phyloP scores from a whole-genome alignment of 768 basidiomycete genomes.

The Paxillus ammoniavirescens region DNA sequence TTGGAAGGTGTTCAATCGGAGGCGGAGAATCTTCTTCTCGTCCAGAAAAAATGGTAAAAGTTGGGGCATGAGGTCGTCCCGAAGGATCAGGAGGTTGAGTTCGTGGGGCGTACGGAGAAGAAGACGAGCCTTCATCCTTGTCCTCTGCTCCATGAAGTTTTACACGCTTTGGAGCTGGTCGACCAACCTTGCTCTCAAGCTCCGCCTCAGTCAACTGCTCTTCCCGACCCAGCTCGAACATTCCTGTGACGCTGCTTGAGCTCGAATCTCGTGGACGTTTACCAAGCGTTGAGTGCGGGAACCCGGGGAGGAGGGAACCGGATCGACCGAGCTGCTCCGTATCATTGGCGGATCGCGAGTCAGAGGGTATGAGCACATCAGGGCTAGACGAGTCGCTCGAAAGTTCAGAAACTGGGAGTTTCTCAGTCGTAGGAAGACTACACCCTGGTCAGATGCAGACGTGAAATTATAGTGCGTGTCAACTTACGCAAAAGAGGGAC shows the following conservation, averaged over 20 bases:
- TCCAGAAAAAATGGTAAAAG: conserved; percentile 51
- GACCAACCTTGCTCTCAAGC: conserved; percentile 36
- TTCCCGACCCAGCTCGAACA: conserved; percentile 43
- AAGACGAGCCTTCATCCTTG: conserved; percentile 11
- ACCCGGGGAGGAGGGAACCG: conserved; percentile 32
- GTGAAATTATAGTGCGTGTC: neutral
- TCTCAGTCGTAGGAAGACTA: conserved; percentile 22
- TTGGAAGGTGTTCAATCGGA: conserved; percentile 51
- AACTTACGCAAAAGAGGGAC: conserved; percentile 26
- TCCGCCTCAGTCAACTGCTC: conserved; percentile 37
- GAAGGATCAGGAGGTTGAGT: conserved; percentile 14
- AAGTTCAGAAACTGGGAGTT: conserved; percentile 16
- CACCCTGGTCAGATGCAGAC: conserved; percentile 9
- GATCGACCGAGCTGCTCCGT: conserved; percentile 12
- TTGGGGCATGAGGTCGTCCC: conserved; percentile 32
- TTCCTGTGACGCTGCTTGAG: conserved; percentile 40
- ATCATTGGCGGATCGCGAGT: conserved; percentile 6
- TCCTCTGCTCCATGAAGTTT: conserved; percentile 35
- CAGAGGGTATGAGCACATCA: conserved; percentile 12
- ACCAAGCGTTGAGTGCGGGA: conserved; percentile 53
- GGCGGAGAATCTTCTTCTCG: conserved; percentile 44
- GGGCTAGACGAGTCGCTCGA: conserved; percentile 21
- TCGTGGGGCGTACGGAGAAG: conserved; percentile 12
- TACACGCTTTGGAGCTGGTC: conserved; percentile 53
- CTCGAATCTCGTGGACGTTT: conserved; percentile 61